These are phyloP conservation scores for Hamamelis virginiana DNA, from an alignment of 164 flowering plant genomes.

Conservation along the genomic window DNA sequence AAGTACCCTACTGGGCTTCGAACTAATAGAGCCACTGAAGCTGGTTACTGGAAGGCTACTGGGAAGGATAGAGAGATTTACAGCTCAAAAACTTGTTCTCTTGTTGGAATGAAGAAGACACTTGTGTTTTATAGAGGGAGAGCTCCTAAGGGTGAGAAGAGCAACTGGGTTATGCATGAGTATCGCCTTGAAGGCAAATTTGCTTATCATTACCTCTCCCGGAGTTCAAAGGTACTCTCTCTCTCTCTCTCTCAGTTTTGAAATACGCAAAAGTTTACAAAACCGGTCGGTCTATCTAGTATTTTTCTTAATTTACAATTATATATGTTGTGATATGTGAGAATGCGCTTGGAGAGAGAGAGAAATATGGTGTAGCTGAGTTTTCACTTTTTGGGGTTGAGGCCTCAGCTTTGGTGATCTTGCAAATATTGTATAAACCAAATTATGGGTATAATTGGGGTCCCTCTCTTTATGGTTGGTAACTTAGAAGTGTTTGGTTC, in stretches of 20 bases:
- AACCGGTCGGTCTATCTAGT: no score
- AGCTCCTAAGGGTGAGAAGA: slow-evolving; percentile 97
- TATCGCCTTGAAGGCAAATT: slow-evolving; percentile 97
- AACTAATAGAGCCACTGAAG: slow-evolving; percentile 89
- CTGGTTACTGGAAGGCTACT: slow-evolving; percentile 99
- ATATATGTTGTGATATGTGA: no score
- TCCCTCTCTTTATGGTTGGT: no score
- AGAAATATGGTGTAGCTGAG: no score
- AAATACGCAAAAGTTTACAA: no score
- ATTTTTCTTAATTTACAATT: no score
- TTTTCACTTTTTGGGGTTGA: no score
- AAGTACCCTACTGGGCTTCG: slow-evolving; percentile 93
- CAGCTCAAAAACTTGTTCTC: slow-evolving; percentile 65
- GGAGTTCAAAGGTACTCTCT: slow-evolving; percentile 64
- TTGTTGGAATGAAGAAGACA: slow-evolving; percentile 99
- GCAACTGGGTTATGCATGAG: slow-evolving; percentile 99
- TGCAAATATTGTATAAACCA: no score
- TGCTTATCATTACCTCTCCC: slow-evolving; percentile 79
- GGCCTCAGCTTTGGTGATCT: no score
- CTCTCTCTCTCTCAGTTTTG: neutral
- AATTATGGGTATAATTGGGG: no score
- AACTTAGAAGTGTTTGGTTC: no score
- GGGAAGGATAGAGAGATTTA: slow-evolving; percentile 95
- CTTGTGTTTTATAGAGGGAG: slow-evolving; percentile 90
- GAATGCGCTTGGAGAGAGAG: no score